phyloP scores from a whole-genome alignment of 2,329 filamentous ascomycete genomes.

The Hansfordia pulvinata region DNA sequence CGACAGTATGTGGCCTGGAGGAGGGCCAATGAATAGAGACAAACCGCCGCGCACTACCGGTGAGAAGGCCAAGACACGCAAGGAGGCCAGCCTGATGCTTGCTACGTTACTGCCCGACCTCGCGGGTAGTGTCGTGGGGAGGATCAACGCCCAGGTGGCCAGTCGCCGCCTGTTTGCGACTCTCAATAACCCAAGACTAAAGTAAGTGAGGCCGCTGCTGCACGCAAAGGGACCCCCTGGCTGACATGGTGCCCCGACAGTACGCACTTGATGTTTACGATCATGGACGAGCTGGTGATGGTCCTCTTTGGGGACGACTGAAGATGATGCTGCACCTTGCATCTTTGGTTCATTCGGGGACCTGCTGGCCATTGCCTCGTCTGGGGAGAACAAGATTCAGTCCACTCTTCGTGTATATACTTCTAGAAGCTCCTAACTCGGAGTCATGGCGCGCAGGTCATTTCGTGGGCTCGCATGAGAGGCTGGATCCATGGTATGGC shows the following conservation, averaged over 20 bases:
- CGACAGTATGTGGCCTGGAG: slow-evolving; percentile 72
- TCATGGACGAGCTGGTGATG: slow-evolving; percentile 56
- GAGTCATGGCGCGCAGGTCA: too few species aligned
- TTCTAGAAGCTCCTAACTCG: too few species aligned
- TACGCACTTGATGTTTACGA: slow-evolving; percentile 55
- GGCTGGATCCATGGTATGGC: too few species aligned
- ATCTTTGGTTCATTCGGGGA: too few species aligned
- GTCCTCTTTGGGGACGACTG: slow-evolving; percentile 42
- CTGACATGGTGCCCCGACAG: too few species aligned
- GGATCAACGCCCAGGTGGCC: slow-evolving; percentile 81
- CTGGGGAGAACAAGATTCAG: too few species aligned
- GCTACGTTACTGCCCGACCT: slow-evolving; percentile 83
- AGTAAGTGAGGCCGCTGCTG: slow-evolving; percentile 54
- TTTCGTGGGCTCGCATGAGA: too few species aligned
- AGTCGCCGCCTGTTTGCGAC: slow-evolving; percentile 81
- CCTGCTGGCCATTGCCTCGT: too few species aligned
- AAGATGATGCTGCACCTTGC: not conserved
- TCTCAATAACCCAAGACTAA: slow-evolving; percentile 80
- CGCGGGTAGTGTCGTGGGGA: slow-evolving; percentile 83
- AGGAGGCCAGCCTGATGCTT: slow-evolving; percentile 79
- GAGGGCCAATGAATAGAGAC: slow-evolving; percentile 35
- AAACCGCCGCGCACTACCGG: slow-evolving; percentile 44
- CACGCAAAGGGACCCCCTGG: too few species aligned
- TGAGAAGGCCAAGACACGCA: slow-evolving; percentile 69
- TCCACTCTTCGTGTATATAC: too few species aligned